A percentile compares a stretch with the other conserved stretches of the same genome.
phyloP scores from a whole-genome alignment of 2,329 filamentous ascomycete species.

The Gyromitra esculenta region DNA sequence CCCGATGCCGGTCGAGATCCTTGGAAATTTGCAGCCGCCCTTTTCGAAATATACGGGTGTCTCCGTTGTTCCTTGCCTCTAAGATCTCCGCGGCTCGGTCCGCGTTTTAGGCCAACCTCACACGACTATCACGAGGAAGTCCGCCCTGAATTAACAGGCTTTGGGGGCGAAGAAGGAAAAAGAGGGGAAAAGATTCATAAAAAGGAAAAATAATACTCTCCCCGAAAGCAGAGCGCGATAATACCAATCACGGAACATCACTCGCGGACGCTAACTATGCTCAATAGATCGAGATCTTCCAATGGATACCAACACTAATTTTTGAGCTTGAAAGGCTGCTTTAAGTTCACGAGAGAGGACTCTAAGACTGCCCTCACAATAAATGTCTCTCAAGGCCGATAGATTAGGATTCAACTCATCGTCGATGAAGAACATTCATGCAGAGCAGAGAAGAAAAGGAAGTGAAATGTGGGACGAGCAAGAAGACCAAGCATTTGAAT shows the following conservation, averaged over 20 bases:
- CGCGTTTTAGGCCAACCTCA: not conserved
- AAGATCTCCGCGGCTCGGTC: conserved; percentile 28
- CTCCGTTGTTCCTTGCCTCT: not conserved
- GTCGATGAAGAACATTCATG: conserved; percentile 37
- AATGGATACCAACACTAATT: conserved; percentile 2
- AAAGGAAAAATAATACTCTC: not conserved
- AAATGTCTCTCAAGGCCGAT: conserved; percentile 15
- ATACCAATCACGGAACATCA: conserved; percentile 34
- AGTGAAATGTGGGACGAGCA: conserved; percentile 19
- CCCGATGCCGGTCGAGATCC: not conserved
- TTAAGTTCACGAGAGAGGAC: conserved; percentile 9
- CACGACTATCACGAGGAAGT: conserved; percentile 19
- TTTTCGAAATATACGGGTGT: not conserved
- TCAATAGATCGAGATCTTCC: conserved; percentile 36
- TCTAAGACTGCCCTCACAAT: not conserved
- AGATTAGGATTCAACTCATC: conserved; percentile 32
- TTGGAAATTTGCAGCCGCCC: conserved; percentile 1
- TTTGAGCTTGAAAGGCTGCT: conserved; percentile 12
- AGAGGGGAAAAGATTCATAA: conserved; percentile 2
- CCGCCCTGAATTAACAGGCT: conserved; percentile 11
- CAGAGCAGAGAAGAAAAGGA: conserved; percentile 9
- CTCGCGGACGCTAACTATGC: conserved; percentile 10
- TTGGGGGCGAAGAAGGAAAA: not conserved
- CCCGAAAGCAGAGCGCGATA: not conserved
- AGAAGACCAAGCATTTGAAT: conserved; percentile 46